These are phyloP conservation scores for Cyclotella baltica DNA, from an alignment of 108 stramenopile genomes.

Conservation along the genomic window DNA sequence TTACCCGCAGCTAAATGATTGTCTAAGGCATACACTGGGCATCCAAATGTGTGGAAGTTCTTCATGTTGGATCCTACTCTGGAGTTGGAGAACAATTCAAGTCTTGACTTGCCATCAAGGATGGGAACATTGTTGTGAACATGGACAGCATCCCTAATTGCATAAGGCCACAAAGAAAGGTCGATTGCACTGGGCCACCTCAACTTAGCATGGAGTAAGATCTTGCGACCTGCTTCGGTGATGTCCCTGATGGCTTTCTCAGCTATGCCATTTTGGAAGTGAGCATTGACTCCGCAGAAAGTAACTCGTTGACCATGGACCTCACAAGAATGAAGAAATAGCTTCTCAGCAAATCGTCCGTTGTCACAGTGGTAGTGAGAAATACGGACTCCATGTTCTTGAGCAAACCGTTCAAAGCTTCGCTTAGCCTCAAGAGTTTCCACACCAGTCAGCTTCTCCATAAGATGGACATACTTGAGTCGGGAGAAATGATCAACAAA, in stretches of 20 bases:
- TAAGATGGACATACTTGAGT: slow-evolving; percentile 15
- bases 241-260: too few relatives aligned
- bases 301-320: not conserved
- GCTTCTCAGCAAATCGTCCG: not conserved
- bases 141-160: not conserved
- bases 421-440: not conserved
- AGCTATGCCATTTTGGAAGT: too few relatives aligned
- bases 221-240: not conserved
- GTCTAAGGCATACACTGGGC: slow-evolving; percentile 47
- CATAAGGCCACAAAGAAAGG: not conserved
- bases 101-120: slow-evolving; percentile 18
- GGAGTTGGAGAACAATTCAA: slow-evolving; percentile 13
- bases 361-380: not conserved
- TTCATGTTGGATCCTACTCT: not conserved
- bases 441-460: not conserved
- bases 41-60: slow-evolving; percentile 43
- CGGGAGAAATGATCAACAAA: slow-evolving; percentile 43
- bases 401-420: not conserved
- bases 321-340: not conserved
- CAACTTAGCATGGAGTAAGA: not conserved
- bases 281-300: not conserved
- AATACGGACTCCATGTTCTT: not conserved
- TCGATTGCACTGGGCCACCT: not conserved
- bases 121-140: slow-evolving; percentile 15
- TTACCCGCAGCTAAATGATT: slow-evolving; percentile 28